Conservation (phyloP, 2,329 filamentous ascomycete species). For the Aureobasidium sp. region DNA sequence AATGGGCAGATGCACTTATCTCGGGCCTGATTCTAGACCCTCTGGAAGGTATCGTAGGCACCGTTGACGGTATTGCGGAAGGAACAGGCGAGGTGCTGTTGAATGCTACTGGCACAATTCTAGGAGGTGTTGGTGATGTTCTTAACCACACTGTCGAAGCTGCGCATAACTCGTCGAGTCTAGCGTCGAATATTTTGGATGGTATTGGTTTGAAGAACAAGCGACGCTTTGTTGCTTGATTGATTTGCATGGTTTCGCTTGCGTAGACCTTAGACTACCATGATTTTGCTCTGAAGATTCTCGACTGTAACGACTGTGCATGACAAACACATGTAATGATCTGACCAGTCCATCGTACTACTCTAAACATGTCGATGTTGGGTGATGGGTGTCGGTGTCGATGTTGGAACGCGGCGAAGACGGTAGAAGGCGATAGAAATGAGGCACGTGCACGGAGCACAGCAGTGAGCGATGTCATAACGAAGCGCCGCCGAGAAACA, state of each 20-base stretch:
- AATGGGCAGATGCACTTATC: slow-evolving; percentile 16
- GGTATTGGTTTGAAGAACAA: background rate
- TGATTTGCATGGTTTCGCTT: background rate
- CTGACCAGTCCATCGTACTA: too few species aligned
- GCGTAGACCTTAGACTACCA: too few species aligned
- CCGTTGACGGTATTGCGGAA: background rate
- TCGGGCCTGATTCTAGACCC: slow-evolving; percentile 12
- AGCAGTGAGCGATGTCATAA: slow-evolving; percentile 7
- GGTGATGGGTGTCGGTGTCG: background rate
- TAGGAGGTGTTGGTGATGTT: background rate
- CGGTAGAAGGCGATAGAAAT: background rate
- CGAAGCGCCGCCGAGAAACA: slow-evolving; percentile 6
- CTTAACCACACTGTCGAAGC: background rate
- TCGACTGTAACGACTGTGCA: too few species aligned
- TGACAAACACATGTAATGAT: too few species aligned
- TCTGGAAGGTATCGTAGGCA: slow-evolving; percentile 1
- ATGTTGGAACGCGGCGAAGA: background rate
- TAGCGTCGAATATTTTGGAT: background rate
- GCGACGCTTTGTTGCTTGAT: slow-evolving; percentile 4
- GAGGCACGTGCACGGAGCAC: background rate
- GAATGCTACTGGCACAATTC: background rate
- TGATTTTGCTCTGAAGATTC: too few species aligned
- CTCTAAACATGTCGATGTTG: too few species aligned
- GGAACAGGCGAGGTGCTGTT: background rate
- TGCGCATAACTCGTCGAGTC: background rate